phyloP scores from a whole-genome alignment of 2,329 filamentous ascomycete species.

The Xenoacremonium recifei region DNA sequence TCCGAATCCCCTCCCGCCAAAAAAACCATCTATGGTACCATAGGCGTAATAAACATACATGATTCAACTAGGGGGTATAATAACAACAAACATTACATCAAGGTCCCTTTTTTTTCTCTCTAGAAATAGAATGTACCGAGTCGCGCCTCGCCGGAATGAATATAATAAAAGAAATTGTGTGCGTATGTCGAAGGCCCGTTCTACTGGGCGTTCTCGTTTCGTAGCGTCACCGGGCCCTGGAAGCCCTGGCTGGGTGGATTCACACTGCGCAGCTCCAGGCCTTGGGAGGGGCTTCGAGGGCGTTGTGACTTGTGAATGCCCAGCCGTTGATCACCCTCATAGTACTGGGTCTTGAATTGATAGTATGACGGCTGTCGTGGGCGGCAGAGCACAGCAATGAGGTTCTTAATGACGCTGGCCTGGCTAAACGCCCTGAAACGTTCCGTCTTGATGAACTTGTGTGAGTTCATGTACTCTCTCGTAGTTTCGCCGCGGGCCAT shows the following conservation, averaged over 20 bases:
- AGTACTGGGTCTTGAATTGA: slow-evolving; percentile 75
- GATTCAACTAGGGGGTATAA: slow-evolving; percentile 16
- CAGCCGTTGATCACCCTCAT: slow-evolving; percentile 82
- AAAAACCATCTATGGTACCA: no score
- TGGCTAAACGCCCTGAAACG: slow-evolving; percentile 89
- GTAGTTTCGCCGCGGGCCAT: slow-evolving; percentile 92
- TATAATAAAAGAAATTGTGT: slow-evolving; percentile 7
- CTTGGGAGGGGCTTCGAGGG: slow-evolving; percentile 50
- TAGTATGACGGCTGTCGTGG: slow-evolving; percentile 88
- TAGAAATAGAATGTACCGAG: slow-evolving; percentile 15
- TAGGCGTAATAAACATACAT: slow-evolving; percentile 17
- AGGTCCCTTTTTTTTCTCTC: no score
- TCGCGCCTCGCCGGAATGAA: slow-evolving; percentile 12
- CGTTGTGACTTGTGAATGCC: slow-evolving; percentile 45
- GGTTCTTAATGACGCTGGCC: slow-evolving; percentile 72
- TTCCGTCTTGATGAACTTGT: slow-evolving; percentile 92
- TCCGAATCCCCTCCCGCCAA: no score
- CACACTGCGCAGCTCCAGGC: slow-evolving; percentile 73
- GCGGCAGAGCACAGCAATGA: slow-evolving; percentile 75
- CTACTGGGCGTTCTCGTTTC: slow-evolving; percentile 29
- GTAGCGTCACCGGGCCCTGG: slow-evolving; percentile 51
- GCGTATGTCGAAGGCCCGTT: slow-evolving; percentile 4
- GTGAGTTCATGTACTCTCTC: slow-evolving; percentile 90
- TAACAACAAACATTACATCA: slow-evolving; percentile 13
- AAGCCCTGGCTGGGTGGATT: slow-evolving; percentile 46